A percentile compares a stretch with the other conserved stretches of the same genome.
These are phyloP conservation scores for Didymella exigua DNA, from an alignment of 2,329 filamentous ascomycete species.

Conservation along the genomic window DNA sequence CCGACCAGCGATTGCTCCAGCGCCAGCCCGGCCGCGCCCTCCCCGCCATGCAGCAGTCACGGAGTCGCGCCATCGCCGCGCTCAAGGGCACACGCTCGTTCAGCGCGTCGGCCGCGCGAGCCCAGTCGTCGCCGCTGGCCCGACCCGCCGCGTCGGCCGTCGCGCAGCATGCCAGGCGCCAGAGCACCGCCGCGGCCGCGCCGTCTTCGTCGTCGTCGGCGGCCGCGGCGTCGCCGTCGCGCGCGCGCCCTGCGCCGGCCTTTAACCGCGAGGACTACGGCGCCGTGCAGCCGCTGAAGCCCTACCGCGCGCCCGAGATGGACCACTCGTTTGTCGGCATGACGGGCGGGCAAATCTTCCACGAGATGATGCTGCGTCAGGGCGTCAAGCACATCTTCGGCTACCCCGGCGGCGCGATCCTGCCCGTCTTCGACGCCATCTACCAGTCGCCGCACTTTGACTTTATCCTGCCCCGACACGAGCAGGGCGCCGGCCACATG, in stretches of 20 bases:
- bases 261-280: conserved; percentile 56
- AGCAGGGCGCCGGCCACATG: conserved; percentile 99
- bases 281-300: conserved; percentile 54
- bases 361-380: conserved; percentile 98
- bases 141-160: conserved; percentile 42
- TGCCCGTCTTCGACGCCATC: conserved; percentile 98
- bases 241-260: conserved; percentile 53
- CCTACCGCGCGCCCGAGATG: conserved; percentile 56
- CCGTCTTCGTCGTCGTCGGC: conserved; percentile 36
- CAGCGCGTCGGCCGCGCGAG: conserved; percentile 48
- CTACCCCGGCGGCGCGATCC: conserved; percentile 93
- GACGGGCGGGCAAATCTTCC: conserved; percentile 95
- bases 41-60: conserved; percentile 44
- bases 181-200: conserved; percentile 50
- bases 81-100: conserved; percentile 51
- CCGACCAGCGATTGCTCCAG: conserved; percentile 2
- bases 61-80: conserved; percentile 44
- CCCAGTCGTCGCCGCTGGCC: conserved; percentile 54
- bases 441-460: conserved; percentile 98
- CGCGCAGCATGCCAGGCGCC: conserved; percentile 50
- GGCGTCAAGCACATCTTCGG: conserved; percentile 86
- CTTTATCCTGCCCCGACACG: conserved; percentile 92
- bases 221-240: conserved; percentile 39
- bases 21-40: conserved; percentile 1
- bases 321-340: conserved; percentile 81